phyloP scores from a whole-genome alignment of 2,329 filamentous ascomycete species.

The Ophiostoma sp. region DNA sequence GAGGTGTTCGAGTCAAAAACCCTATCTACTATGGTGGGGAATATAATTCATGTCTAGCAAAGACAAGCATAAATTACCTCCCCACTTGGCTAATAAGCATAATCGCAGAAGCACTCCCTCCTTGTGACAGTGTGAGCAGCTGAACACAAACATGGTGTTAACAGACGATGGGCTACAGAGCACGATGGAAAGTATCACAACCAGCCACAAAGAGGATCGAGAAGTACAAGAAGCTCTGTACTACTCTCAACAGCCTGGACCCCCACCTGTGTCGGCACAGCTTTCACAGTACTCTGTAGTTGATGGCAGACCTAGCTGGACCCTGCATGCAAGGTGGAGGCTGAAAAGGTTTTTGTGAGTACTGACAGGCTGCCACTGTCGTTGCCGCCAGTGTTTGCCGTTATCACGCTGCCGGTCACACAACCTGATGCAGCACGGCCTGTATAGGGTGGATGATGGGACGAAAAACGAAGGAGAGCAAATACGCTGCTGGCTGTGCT shows the following conservation, averaged over 20 bases:
- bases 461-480: background rate
- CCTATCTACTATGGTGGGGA: background rate
- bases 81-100: background rate
- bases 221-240: background rate
- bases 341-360: background rate
- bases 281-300: background rate
- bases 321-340: conserved; percentile 12
- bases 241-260: background rate
- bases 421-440: background rate
- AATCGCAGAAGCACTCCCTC: background rate
- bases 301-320: background rate
- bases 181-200: background rate
- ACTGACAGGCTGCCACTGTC: background rate
- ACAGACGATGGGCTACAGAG: too few species aligned
- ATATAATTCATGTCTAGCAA: background rate
- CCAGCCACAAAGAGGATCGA: background rate
- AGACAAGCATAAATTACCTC: background rate
- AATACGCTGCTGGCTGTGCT: background rate
- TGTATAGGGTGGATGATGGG: background rate
- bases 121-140: background rate
- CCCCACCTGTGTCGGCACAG: background rate
- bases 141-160: background rate
- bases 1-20: background rate
- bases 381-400: background rate
- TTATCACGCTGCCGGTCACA: background rate